These are phyloP conservation scores for Aspergillus proliferans DNA, from an alignment of 2,329 filamentous ascomycete species.

Conservation along the genomic window DNA sequence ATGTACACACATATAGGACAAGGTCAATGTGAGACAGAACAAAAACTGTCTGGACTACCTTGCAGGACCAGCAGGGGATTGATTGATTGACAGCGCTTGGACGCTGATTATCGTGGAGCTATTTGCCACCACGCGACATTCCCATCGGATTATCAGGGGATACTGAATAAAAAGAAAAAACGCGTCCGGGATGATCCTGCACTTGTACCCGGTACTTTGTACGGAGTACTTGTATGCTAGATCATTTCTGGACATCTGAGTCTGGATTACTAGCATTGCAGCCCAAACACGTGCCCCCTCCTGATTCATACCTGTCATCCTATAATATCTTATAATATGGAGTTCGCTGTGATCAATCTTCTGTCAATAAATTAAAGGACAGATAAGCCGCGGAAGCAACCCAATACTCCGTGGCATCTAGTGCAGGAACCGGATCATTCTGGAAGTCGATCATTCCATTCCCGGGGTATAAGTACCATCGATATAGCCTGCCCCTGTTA, in stretches of 20 bases:
- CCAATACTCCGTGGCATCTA: neutral
- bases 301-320: neutral
- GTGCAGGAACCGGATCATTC: neutral
- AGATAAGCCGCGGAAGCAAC: neutral
- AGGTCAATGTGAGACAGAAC: too few species aligned
- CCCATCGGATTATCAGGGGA: neutral
- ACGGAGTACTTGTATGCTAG: neutral
- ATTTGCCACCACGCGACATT: slow-evolving; percentile 1
- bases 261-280: neutral
- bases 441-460: neutral
- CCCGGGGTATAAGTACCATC: neutral
- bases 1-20: too few species aligned
- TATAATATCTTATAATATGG: neutral
- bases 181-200: neutral
- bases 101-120: too few species aligned
- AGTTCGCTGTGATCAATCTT: too few species aligned
- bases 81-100: too few species aligned
- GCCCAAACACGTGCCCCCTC: neutral
- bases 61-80: too few species aligned
- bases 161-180: too few species aligned
- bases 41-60: too few species aligned
- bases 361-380: neutral
- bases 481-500: too few species aligned
- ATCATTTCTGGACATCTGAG: neutral
- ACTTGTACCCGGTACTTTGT: neutral